Evolutionary conservation across 2,329 filamentous ascomycete genomes (phyloP), one percentile per base, ranked within the genome.

Genomic region (Xylaria sp.): DNA sequence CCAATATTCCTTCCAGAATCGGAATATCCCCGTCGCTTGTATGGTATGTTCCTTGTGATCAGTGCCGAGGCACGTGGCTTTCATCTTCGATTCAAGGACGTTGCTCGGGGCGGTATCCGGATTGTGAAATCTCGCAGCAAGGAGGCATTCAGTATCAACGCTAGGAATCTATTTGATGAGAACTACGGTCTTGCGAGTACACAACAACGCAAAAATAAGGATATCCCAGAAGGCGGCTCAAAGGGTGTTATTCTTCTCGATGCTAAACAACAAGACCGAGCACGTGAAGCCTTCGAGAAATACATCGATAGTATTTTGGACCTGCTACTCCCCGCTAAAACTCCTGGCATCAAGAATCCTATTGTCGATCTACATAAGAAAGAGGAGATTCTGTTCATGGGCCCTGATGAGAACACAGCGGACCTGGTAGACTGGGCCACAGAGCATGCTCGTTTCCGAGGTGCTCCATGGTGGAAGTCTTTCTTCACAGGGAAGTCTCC

Each of bases 401-500:
- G 96, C 40, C 96, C 96, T 0, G 96, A 99, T 74, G 96, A 99
- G 89, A 99, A 99, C 83, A 99, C 96, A 0, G 96, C 96, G 26
- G 93, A 97, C 77, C 87, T 99, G 40, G 96, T 99, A 60, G 90
- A 99, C 82, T 99, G 96, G 96, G 96, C 96, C n/a, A 99, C 96
- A 1, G 91, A 96, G 81, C 96, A 99, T 80, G 96, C 96, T 69
- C 89, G 93, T 61, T 84, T 85, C 70, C 90, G 96, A 75, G 94
- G 94, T 54, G 96, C 96, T 4, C 93, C 94, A 33, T 99, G 95
- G 93, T 99, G 96, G 96, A 99, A 99, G 86, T 99, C 96, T 0
- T 99, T 99, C 88, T 99, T 99, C 87, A 99, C 96, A 2, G 96
- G 96, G 77, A 99, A 99, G 87, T 97, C 93, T 74, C 96, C 94